Evolutionary conservation across 2,329 filamentous ascomycete genomes (phyloP).

Genomic region (Aspergillus chevalieri): DNA sequence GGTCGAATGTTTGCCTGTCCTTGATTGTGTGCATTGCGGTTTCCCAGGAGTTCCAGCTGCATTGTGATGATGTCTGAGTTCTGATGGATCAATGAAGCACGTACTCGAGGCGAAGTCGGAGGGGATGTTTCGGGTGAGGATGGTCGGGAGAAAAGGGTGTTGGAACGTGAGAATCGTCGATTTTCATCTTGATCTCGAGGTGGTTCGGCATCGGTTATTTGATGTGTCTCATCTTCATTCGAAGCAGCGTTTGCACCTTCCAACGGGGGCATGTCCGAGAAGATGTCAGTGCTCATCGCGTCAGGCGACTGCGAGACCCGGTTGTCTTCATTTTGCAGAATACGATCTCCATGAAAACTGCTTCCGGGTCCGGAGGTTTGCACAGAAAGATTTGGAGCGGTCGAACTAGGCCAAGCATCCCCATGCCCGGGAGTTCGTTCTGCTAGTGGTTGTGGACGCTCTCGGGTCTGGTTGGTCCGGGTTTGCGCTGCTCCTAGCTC

Average conservation of each 20-base stretch:
- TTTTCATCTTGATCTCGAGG: conserved; percentile 10
- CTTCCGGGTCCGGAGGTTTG: conserved; percentile 11
- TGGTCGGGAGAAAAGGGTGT: conserved; percentile 35
- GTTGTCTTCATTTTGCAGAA: conserved; percentile 28
- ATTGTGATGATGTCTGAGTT: conserved; percentile 40
- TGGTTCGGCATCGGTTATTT: conserved; percentile 7
- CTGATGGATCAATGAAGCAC: conserved; percentile 39
- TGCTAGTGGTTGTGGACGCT: conserved; percentile 9
- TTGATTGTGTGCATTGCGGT: conserved; percentile 20
- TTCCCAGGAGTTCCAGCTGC: conserved; percentile 37
- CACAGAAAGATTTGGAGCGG: conserved; percentile 8
- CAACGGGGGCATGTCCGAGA: conserved; percentile 22
- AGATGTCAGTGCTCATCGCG: conserved; percentile 29
- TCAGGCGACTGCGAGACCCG: conserved; percentile 35
- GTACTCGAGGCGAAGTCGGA: conserved; percentile 35
- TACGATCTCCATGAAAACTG: conserved; percentile 14
- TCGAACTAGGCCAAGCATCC: conserved; percentile 6
- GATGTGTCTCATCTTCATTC: conserved; percentile 8
- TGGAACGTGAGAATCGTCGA: conserved; percentile 30
- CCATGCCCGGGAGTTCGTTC: conserved; percentile 14
- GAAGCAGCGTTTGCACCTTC: conserved; percentile 14
- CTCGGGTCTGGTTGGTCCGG: conserved; percentile 7
- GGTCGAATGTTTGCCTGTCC: conserved; percentile 10
- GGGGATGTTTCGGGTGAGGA: conserved; percentile 38
- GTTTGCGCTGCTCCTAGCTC: conserved; percentile 18